Conservation (phyloP, 192 early-diverging fungal species). For the Coemansia sp. region DNA sequence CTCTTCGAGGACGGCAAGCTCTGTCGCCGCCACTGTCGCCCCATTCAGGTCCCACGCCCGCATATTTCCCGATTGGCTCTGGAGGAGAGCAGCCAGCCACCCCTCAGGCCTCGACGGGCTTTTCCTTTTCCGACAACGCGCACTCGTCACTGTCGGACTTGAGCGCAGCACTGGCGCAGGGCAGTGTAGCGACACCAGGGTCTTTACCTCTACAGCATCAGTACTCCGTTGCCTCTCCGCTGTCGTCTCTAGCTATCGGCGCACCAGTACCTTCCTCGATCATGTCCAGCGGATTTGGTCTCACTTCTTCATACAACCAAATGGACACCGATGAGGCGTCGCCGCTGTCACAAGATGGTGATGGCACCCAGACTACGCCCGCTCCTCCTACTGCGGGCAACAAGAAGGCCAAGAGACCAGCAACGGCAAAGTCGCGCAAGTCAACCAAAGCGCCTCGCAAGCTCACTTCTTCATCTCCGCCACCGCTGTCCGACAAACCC, state of each 20-base stretch:
- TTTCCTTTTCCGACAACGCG: neutral
- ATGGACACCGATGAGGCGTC: constrained; percentile 4
- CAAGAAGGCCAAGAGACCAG: constrained; percentile 7
- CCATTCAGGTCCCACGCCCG: neutral
- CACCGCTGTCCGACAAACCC: neutral
- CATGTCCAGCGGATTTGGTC: neutral
- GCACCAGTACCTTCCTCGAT: neutral
- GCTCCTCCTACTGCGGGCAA: neutral
- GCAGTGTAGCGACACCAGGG: neutral
- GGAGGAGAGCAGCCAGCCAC: neutral
- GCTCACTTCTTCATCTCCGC: neutral
- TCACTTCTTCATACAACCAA: neutral
- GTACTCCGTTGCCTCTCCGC: neutral
- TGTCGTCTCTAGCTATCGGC: neutral
- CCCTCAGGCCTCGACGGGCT: neutral
- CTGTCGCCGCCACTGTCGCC: constrained; percentile 25
- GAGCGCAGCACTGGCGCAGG: neutral
- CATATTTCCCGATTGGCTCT: constrained; percentile 5
- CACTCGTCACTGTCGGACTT: neutral
- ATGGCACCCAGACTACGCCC: neutral
- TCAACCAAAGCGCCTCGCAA: neutral
- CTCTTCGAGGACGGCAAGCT: neutral
- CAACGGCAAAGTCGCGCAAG: constrained; percentile 5
- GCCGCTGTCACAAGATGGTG: neutral
- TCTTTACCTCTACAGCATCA: neutral